Conservation (phyloP, 176 grass and related monocot species). For the Chrysopogon serrulatus region DNA sequence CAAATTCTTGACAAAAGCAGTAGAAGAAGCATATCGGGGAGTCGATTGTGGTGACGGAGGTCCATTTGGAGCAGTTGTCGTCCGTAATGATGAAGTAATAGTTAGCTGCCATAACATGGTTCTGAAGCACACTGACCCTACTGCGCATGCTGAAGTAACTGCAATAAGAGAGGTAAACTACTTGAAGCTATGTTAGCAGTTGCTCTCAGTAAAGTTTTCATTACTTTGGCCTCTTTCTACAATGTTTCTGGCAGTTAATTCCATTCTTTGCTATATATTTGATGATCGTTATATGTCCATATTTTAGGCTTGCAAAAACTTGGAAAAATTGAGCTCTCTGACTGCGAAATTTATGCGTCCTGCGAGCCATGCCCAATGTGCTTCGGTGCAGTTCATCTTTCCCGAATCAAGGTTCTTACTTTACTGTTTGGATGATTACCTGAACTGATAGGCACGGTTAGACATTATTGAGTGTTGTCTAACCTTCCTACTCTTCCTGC, state of each 20-base stretch:
- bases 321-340: constrained; percentile 71
- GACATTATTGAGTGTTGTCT: not conserved
- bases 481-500: not conserved
- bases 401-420: constrained; percentile 61
- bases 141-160: constrained; percentile 91
- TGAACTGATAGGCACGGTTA: not conserved
- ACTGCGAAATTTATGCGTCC: constrained; percentile 84
- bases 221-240: not conserved
- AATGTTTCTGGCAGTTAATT: not conserved
- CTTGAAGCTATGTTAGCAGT: not conserved
- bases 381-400: constrained; percentile 78
- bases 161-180: constrained; percentile 77
- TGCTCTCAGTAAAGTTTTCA: not conserved
- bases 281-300: not conserved
- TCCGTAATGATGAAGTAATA: constrained; percentile 69
- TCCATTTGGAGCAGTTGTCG: constrained; percentile 82
- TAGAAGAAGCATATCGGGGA: constrained; percentile 80
- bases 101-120: constrained; percentile 97
- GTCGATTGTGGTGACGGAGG: constrained; percentile 80
- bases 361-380: constrained; percentile 88
- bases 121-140: constrained; percentile 74
- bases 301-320: constrained; percentile 78
- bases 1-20: constrained; percentile 81
- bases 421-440: not conserved
- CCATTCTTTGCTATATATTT: not conserved